phyloP scores from a whole-genome alignment of 2,329 filamentous ascomycete genomes.

The Didymella keratinophila region DNA sequence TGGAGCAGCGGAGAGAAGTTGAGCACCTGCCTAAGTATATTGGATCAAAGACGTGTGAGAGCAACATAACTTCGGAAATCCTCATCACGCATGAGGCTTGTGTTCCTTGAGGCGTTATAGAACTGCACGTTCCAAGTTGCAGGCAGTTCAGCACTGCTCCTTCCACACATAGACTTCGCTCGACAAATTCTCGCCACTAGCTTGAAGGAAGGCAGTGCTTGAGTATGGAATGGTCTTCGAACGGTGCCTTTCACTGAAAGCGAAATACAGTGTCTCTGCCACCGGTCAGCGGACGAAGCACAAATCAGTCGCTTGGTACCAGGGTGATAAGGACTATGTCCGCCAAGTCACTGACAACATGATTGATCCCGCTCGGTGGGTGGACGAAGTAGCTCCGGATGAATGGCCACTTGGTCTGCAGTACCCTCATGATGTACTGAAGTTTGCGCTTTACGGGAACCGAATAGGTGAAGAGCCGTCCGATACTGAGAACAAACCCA shows the following conservation, averaged over 20 bases:
- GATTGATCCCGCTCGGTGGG: neutral
- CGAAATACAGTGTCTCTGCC: neutral
- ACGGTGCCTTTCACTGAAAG: neutral
- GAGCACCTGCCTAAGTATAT: too few species aligned
- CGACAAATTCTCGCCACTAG: too few species aligned
- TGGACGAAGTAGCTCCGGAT: neutral
- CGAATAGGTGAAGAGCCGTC: neutral
- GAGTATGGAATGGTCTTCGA: too few species aligned
- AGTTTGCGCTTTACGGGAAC: neutral
- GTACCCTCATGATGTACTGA: neutral
- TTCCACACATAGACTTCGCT: too few species aligned
- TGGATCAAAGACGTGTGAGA: too few species aligned
- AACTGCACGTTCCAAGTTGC: too few species aligned
- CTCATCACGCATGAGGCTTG: too few species aligned
- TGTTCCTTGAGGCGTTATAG: too few species aligned
- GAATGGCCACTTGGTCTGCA: neutral
- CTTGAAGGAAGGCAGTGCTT: too few species aligned
- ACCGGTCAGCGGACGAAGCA: neutral
- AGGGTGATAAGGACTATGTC: conserved; percentile 1
- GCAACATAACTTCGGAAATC: too few species aligned
- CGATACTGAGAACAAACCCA: neutral
- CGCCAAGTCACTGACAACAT: neutral
- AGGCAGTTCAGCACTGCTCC: too few species aligned
- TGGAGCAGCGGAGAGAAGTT: too few species aligned
- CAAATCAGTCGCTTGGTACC: neutral